These are phyloP conservation scores for Sisymbrium irio DNA, from an alignment of 345 rosid genomes.

Conservation along the genomic window DNA sequence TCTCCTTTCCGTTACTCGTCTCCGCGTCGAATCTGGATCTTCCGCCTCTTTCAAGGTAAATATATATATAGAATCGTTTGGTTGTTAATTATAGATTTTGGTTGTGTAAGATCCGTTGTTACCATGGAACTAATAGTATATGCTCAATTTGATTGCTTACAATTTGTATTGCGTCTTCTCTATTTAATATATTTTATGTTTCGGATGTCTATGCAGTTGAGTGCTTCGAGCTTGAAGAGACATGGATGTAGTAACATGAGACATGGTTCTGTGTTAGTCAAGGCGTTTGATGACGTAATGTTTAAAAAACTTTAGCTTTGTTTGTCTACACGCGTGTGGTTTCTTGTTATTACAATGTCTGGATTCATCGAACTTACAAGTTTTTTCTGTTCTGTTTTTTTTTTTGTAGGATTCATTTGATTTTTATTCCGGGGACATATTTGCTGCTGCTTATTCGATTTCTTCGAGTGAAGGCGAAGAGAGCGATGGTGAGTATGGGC, in stretches of 20 bases:
- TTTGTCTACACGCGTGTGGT: too few species aligned
- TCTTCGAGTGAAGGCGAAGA: too few species aligned
- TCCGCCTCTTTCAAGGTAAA: conserved; percentile 21
- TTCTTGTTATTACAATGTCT: too few species aligned
- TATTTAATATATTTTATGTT: neutral
- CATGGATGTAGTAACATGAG: conserved; percentile 15
- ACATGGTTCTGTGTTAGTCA: conserved; percentile 28
- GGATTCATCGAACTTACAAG: too few species aligned
- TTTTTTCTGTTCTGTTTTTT: too few species aligned
- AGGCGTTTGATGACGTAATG: conserved; percentile 57
- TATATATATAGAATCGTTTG: neutral
- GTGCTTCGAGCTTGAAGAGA: conserved; percentile 29
- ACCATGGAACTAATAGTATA: neutral
- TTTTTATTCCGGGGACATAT: too few species aligned
- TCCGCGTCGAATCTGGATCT: conserved; percentile 17
- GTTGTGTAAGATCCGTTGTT: neutral
- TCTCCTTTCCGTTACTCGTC: conserved; percentile 9
- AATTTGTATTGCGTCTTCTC: neutral
- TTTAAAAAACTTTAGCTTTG: too few species aligned
- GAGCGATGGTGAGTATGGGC: too few species aligned
- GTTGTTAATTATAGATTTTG: neutral
- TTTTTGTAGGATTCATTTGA: too few species aligned
- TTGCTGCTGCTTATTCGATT: too few species aligned
- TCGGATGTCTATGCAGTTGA: conserved; percentile 28
- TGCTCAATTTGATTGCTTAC: neutral